A percentile compares a stretch with the other conserved stretches of the same genome.
Evolutionary conservation across 345 rosid genomes (phyloP).

Genomic region (Dipteronia dyeriana): DNA sequence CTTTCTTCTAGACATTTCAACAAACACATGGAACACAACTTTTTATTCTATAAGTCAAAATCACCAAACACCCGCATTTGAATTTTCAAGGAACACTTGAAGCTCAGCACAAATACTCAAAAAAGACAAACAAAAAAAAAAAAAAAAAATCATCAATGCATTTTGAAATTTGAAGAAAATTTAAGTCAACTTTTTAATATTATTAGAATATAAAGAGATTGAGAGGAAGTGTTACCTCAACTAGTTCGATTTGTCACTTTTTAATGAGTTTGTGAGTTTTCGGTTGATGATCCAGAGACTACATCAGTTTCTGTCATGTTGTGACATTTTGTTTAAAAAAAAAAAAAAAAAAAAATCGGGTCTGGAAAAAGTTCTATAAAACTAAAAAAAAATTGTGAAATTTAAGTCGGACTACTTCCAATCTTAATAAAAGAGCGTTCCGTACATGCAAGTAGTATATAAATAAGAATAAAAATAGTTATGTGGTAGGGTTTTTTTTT

Average conservation of each 20-base stretch:
- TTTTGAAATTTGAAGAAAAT: too few relatives aligned
- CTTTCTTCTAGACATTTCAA: constrained; percentile 12
- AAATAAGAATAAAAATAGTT: too few relatives aligned
- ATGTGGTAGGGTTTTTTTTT: too few relatives aligned
- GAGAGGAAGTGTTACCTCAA: not conserved
- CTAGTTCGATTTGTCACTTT: not conserved
- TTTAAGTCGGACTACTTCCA: too few relatives aligned
- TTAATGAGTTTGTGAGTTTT: not conserved
- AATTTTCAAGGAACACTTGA: not conserved
- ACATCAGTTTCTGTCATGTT: not conserved
- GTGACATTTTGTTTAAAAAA: too few relatives aligned
- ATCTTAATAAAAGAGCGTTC: too few relatives aligned
- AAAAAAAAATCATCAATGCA: not conserved
- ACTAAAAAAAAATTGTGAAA: too few relatives aligned
- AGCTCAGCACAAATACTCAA: not conserved
- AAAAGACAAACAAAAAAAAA: not conserved
- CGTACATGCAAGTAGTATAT: too few relatives aligned
- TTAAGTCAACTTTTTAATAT: not conserved
- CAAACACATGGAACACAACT: not conserved
- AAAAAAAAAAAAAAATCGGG: too few relatives aligned
- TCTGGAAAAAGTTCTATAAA: too few relatives aligned
- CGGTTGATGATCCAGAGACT: not conserved
- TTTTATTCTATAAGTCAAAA: not conserved
- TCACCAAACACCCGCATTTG: not conserved
- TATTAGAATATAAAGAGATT: not conserved